Percentiles rank a stretch among this genome's conserved stretches.
phyloP scores from a whole-genome alignment of 192 early-diverging fungal genomes.

The Oehlia diaphana region DNA sequence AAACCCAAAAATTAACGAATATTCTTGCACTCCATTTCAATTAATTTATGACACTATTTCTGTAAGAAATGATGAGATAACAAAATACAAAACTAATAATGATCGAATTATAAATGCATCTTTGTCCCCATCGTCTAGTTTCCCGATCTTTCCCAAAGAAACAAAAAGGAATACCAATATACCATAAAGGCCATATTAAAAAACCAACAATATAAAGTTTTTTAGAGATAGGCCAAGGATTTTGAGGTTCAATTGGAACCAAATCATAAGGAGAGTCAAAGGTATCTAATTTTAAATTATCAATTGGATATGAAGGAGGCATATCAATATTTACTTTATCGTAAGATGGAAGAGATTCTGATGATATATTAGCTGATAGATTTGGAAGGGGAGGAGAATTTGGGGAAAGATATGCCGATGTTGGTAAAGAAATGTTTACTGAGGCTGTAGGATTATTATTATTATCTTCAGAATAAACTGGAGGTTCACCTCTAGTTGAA shows the following conservation, averaged over 20 bases:
- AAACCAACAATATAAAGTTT: slow-evolving; percentile 16
- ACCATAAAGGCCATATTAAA: slow-evolving; percentile 22
- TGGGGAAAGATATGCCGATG: not conserved
- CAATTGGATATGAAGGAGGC: slow-evolving; percentile 8
- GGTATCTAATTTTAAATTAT: not conserved
- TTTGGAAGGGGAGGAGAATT: not conserved
- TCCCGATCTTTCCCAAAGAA: slow-evolving; percentile 11
- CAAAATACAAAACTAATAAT: not conserved
- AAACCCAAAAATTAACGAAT: not conserved
- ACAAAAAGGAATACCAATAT: not conserved
- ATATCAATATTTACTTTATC: not conserved
- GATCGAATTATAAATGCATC: slow-evolving; percentile 3
- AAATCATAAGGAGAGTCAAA: not conserved
- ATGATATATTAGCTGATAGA: not conserved
- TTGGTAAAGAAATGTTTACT: not conserved
- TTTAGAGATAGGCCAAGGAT: slow-evolving; percentile 15
- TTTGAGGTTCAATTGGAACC: not conserved
- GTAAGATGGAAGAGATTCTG: not conserved
- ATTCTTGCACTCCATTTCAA: not conserved
- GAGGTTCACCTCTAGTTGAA: not conserved
- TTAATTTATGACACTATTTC: not conserved
- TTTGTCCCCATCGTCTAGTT: slow-evolving; percentile 9
- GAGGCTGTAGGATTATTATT: not conserved
- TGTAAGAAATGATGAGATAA: slow-evolving; percentile 1
- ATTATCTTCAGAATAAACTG: not conserved